A percentile compares a stretch with the other conserved stretches of the same genome.
Conservation (phyloP, 345 rosid species). For the Raphanus sativus region DNA sequence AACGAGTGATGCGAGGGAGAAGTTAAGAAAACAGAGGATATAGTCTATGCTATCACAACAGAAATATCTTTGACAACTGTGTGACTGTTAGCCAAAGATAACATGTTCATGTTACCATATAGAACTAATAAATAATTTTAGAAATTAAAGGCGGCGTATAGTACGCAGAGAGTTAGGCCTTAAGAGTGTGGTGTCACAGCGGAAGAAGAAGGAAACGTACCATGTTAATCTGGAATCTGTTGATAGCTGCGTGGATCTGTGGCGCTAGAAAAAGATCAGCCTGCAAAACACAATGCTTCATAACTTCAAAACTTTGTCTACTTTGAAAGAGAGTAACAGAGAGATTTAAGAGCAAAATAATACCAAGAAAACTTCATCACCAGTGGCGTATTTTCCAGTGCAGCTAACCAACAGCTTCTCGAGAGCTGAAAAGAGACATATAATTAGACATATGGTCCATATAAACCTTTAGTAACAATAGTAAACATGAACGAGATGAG, state of each 20-base stretch:
- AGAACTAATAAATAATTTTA: too few species aligned
- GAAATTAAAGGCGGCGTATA: too few species aligned
- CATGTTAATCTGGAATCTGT: conserved; percentile 63
- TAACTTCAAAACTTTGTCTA: background rate
- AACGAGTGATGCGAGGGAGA: too few species aligned
- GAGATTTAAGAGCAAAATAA: conserved; percentile 1
- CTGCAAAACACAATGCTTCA: conserved; percentile 43
- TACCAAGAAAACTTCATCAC: conserved; percentile 74
- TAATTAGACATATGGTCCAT: background rate
- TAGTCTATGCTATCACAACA: too few species aligned
- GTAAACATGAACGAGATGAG: conserved; percentile 1
- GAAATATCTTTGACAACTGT: too few species aligned
- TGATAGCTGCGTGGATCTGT: conserved; percentile 53
- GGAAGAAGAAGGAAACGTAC: conserved; percentile 37
- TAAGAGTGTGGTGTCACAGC: background rate
- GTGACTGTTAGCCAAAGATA: background rate
- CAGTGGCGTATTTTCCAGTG: conserved; percentile 75
- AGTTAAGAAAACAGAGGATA: too few species aligned
- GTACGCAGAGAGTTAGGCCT: background rate
- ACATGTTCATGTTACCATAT: too few species aligned
- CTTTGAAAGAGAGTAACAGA: background rate
- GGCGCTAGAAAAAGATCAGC: conserved; percentile 84
- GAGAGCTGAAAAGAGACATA: conserved; percentile 52
- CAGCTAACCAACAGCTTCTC: conserved; percentile 61
- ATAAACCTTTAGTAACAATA: background rate